phyloP scores from a whole-genome alignment of 2,329 filamentous ascomycete genomes.

The Ustilaginoidea virens region DNA sequence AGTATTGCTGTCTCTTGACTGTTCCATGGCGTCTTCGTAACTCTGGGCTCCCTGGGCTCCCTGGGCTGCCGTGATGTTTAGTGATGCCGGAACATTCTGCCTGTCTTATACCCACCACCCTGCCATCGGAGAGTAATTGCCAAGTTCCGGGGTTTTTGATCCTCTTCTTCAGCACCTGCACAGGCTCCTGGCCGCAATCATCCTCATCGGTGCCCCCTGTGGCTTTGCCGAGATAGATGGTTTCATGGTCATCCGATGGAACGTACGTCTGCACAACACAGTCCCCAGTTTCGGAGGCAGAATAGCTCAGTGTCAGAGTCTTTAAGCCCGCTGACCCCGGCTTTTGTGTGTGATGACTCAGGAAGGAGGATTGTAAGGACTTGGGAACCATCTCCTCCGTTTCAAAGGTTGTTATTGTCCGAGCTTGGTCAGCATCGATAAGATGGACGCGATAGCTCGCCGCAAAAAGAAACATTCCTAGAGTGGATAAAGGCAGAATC shows the following conservation, averaged over 20 bases:
- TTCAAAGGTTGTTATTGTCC: slow-evolving; percentile 44
- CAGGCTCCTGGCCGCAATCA: slow-evolving; percentile 35
- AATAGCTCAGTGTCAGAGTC: slow-evolving; percentile 50
- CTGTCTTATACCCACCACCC: slow-evolving; percentile 46
- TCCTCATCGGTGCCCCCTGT: slow-evolving; percentile 21
- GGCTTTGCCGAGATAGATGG: slow-evolving; percentile 37
- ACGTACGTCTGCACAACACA: slow-evolving; percentile 51
- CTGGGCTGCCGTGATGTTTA: slow-evolving; percentile 6
- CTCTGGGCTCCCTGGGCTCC: background rate
- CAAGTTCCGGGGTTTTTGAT: slow-evolving; percentile 50
- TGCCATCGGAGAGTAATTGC: slow-evolving; percentile 44
- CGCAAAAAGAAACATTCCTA: slow-evolving; percentile 46
- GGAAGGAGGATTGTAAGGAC: slow-evolving; percentile 45
- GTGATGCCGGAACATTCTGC: slow-evolving; percentile 15
- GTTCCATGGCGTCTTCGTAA: slow-evolving; percentile 2
- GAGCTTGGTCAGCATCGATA: slow-evolving; percentile 24
- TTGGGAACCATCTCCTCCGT: slow-evolving; percentile 42
- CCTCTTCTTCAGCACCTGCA: slow-evolving; percentile 33
- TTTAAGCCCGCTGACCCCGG: slow-evolving; percentile 41
- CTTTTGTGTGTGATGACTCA: slow-evolving; percentile 23
- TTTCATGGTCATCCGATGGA: slow-evolving; percentile 34
- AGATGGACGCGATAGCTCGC: slow-evolving; percentile 44
- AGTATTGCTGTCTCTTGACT: background rate
- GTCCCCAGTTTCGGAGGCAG: slow-evolving; percentile 40
- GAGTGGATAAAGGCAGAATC: slow-evolving; percentile 40